Evolutionary conservation across 1,284 basidiomycete species (phyloP), one percentile per base, ranked within the genome.

Genomic region (Sanghuangporus baumii): DNA sequence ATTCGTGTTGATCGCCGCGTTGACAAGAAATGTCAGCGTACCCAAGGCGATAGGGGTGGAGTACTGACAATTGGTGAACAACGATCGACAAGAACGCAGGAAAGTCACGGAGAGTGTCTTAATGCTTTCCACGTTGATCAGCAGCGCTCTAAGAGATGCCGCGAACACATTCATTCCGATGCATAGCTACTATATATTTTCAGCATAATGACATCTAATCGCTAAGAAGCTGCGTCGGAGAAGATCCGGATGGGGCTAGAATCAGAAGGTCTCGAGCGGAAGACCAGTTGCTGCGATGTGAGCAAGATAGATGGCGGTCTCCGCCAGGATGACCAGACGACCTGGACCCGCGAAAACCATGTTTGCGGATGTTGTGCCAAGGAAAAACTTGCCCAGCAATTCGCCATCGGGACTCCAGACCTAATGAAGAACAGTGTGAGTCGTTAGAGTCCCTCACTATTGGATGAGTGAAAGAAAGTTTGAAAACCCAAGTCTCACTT

Each of bases 351-450:
- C 87, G 69, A 92, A 92, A 11, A 84, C 80, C 75, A 87, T 76
- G 70, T 92, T 88, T 31, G 89, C 81, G 3, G 81, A 78, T 0
- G 77, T 78, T 3, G 72, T 76, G 16, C 84, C 85, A 0, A 86
- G 65, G 74, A 87, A 91, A 71, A 93, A 86, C 73, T 92, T 93
- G 48, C 90, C 89, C 9, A 93, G 74, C 2, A 92, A 76, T 1
- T 77, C 80, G 2, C 89, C 89, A 14, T 79, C 69, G 0, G 80
- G 68, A 69, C 84, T 82, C 82, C 85, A 91, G 2, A 92, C 87
- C 74, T 86, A 55, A 52, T 43, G n/a, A 16, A 14, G 34, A n/a
- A 37, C 16, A n/a, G 1, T 26, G 31, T 16, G 14, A 11, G 14
- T 54, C 31, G 8, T 23, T 23, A 37, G 14, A n/a, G 1, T 9